Conservation (phyloP, 805 yeast genomes). For the Starmerella khaoyaiensis region DNA sequence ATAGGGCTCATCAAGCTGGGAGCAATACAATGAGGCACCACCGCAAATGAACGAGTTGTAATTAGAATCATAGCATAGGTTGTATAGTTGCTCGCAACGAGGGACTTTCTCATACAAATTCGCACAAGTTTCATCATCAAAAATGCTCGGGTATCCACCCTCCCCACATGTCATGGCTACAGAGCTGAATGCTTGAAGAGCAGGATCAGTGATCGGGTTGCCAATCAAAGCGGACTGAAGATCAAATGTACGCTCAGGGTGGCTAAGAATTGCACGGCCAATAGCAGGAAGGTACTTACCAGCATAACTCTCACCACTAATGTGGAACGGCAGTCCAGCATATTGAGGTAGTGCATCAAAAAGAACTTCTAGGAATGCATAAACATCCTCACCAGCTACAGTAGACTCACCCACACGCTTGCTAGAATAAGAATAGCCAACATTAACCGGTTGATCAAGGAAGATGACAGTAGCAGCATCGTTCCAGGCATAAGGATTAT, state of each 20-base stretch:
- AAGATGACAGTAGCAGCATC: constrained; percentile 82
- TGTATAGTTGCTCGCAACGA: constrained; percentile 63
- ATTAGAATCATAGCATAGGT: constrained; percentile 63
- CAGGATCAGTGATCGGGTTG: constrained; percentile 84
- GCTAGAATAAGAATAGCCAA: constrained; percentile 71
- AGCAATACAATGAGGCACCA: constrained; percentile 85
- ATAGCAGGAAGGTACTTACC: constrained; percentile 93
- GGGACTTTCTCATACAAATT: constrained; percentile 54
- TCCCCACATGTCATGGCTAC: constrained; percentile 91
- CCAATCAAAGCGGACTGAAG: constrained; percentile 78
- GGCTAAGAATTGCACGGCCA: constrained; percentile 42
- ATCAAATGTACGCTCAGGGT: constrained; percentile 55
- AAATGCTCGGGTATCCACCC: constrained; percentile 70
- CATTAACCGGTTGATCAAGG: constrained; percentile 90
- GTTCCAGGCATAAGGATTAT: constrained; percentile 87
- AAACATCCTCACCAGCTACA: constrained; percentile 83
- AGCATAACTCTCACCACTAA: constrained; percentile 90
- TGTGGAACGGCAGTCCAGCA: constrained; percentile 47
- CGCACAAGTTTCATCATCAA: constrained; percentile 67
- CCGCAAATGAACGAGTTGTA: constrained; percentile 67
- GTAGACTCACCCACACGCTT: constrained; percentile 16
- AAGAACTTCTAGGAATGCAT: constrained; percentile 73
- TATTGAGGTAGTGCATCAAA: constrained; percentile 79
- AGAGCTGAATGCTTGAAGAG: constrained; percentile 65
- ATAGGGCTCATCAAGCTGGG: constrained; percentile 58